Evolutionary conservation across 2,329 filamentous ascomycete genomes (phyloP), one percentile per base, ranked within the genome.

Genomic region (Sporothrix mexicana): DNA sequence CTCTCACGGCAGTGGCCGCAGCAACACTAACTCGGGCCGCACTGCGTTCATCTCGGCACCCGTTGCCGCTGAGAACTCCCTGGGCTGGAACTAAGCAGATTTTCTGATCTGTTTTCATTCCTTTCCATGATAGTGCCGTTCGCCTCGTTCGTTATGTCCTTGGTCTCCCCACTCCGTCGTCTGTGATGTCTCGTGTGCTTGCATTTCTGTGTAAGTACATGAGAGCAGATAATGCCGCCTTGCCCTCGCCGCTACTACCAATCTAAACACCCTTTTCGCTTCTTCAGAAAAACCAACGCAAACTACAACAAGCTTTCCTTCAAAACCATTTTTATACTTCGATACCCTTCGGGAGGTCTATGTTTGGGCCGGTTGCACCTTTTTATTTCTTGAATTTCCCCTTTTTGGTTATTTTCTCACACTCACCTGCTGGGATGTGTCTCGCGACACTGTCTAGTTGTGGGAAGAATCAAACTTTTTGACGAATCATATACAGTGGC

Each of bases 31-130:
- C 81, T 88, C 87, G 53, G 86, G 82, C 25, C 85, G 88, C 66
- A 88, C 87, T 3, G 86, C 87, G 59, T 86, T 91, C 82, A 97
- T 98, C 80, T 97, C 93, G 74, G 93, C 93, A 47, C 95, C 95
- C 3, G 92, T 97, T 75, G 95, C 95, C 81, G 92, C 94, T 3
- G 94, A 97, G 85, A 98, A 98, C 87, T 97, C 94, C 69, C 88
- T 98, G 76, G 95, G 95, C 78, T 98, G 95, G 95, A 97, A 97
- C 85, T 98, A 87, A 90, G 30, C 77, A 20, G 72, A 15, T 2
- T 55, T 23, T 67, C 69, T 72, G 47, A 64, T 67, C 25, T 69
- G 61, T 6, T 20, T 5, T 17, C 45, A 72, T 68, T 51, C 45
- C n/a, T 61, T 20, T 17, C 59, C 59, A 10, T 23, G 59, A 62